Percentiles rank a stretch among this genome's conserved stretches.
Conservation (phyloP, 352 stramenopile species). For the Pythium scleroteichum region DNA sequence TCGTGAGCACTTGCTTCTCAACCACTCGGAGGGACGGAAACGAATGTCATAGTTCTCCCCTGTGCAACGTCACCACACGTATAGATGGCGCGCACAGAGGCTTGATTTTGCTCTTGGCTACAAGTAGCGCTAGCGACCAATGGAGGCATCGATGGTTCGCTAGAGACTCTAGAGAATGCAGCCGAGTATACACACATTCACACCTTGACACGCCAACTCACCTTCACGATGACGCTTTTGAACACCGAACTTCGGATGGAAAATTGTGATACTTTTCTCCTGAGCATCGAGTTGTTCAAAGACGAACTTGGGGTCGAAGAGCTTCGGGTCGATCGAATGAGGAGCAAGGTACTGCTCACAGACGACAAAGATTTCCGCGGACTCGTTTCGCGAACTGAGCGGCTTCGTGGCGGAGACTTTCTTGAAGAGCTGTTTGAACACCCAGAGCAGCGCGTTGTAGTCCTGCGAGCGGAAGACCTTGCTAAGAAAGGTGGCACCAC, state of each 20-base stretch:
- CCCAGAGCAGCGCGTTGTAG: slow-evolving; percentile 98
- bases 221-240: slow-evolving; percentile 93
- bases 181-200: slow-evolving; percentile 41
- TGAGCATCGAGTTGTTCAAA: slow-evolving; percentile 94
- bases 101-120: slow-evolving; percentile 91
- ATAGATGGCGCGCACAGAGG: slow-evolving; percentile 47
- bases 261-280: slow-evolving; percentile 94
- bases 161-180: slow-evolving; percentile 92
- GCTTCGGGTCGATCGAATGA: slow-evolving; percentile 96
- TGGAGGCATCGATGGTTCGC: slow-evolving; percentile 54
- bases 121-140: slow-evolving; percentile 88
- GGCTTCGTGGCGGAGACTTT: slow-evolving; percentile 98
- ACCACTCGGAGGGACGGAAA: slow-evolving; percentile 65
- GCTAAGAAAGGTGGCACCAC: slow-evolving; percentile 92
- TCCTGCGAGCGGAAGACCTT: slow-evolving; percentile 99
- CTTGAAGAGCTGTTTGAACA: slow-evolving; percentile 99
- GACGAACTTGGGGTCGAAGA: slow-evolving; percentile 98
- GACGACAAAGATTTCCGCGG: slow-evolving; percentile 99
- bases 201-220: slow-evolving; percentile 45
- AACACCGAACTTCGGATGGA: slow-evolving; percentile 97
- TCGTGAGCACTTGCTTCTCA: slow-evolving; percentile 54
- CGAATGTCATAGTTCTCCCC: slow-evolving; percentile 87
- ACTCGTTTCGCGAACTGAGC: slow-evolving; percentile 96
- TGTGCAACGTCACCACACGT: slow-evolving; percentile 24
- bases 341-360: slow-evolving; percentile 95